Evolutionary conservation across 805 yeast species (phyloP), one percentile per base, ranked within the genome.

Genomic region (Grigorovia transvaalensis): DNA sequence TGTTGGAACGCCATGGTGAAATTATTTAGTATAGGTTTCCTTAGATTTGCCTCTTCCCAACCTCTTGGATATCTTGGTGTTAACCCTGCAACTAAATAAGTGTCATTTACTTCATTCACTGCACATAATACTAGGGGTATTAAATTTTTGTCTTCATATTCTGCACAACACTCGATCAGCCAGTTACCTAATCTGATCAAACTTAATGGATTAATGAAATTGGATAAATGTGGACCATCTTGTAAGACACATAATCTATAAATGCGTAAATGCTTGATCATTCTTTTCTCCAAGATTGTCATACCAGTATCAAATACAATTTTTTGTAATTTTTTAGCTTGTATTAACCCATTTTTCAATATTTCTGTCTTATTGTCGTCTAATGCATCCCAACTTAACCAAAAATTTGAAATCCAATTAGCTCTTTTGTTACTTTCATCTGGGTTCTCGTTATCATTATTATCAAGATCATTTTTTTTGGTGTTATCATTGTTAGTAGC

Each of bases 1-100:
- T 84, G 85, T 66, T 88, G 96, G 67, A 93, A 93, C 40, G 96
- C 96, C 53, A 84, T 79, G 46, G 96, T 90, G 63, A 93, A 93
- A 8, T 88, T 83, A 64, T 93, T 91, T 49, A 84, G 70, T 40
- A 82, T 68, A 0, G 82, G 76, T 35, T 74, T 74, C 46, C 66
- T 71, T 13, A 65, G 58, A 17, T 57, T 58, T 15, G 57, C 45
- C 4, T 53, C 55, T 47, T 58, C 64, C 74, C 58, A 74, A 54
- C 73, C 76, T 59, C 76, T 62, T 23, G 91, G 88, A 57, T 81
- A 84, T 59, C 86, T 79, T 2, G 96, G 93, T 0, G 96, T 90
- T 51, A 90, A 69, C 0, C 98, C 99, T 41, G 93, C 82, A 0
- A 91, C 96, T 47, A 91, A 69, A 64, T 86, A 91, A 0, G 93